Evolutionary conservation across 23 red algal genomes (phyloP).

Genomic region (Chondrus crispus): DNA sequence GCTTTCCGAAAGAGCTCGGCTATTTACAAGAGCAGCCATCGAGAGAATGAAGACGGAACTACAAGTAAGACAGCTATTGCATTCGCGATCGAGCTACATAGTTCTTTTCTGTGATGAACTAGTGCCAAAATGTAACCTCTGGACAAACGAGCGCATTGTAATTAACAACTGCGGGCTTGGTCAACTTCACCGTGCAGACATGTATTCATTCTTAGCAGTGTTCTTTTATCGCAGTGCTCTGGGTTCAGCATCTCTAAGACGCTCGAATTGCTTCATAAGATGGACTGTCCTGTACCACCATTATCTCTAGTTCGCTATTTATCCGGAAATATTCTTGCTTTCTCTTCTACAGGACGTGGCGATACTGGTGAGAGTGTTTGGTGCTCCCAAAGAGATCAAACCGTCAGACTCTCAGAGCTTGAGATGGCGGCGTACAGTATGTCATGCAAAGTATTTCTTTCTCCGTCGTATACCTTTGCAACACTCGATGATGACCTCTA

Average conservation of each 20-base stretch:
- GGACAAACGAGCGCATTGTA: background rate
- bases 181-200: background rate
- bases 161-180: background rate
- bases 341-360: background rate
- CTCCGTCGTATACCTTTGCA: background rate
- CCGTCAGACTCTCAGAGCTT: background rate
- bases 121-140: background rate
- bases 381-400: background rate
- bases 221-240: background rate
- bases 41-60: background rate
- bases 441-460: background rate
- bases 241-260: background rate
- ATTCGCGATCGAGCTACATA: background rate
- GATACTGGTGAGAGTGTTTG: background rate
- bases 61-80: background rate
- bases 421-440: background rate
- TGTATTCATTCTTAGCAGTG: background rate
- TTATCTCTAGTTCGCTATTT: background rate
- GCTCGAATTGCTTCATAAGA: background rate
- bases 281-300: background rate
- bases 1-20: background rate
- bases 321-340: background rate
- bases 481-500: constrained; percentile 11
- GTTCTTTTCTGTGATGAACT: background rate
- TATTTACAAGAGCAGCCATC: background rate